Percentiles rank a stretch among this genome's conserved stretches.
phyloP scores from a whole-genome alignment of 805 yeast genomes.

The Candida stauntonica region DNA sequence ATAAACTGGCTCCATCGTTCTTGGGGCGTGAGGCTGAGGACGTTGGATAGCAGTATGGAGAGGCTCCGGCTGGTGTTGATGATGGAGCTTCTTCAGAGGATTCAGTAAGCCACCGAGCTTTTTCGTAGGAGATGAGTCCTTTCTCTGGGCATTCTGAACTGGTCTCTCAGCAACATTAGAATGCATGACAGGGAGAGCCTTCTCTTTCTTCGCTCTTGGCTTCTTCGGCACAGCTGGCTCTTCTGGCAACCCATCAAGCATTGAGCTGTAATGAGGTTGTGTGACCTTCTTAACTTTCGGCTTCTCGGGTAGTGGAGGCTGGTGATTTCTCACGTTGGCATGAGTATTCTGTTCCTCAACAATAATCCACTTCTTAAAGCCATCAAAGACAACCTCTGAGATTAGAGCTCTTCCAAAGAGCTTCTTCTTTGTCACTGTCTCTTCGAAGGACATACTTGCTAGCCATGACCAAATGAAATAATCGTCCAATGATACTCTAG shows the following conservation, averaged over 20 bases:
- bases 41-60: slow-evolving; percentile 9
- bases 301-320: slow-evolving; percentile 20
- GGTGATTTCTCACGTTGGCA: slow-evolving; percentile 18
- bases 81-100: slow-evolving; percentile 6
- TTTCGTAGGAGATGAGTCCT: slow-evolving; percentile 11
- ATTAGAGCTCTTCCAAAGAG: slow-evolving; percentile 80
- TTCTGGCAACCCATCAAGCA: slow-evolving; percentile 21
- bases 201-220: slow-evolving; percentile 7
- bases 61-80: slow-evolving; percentile 5
- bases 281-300: slow-evolving; percentile 18
- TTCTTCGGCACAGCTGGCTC: slow-evolving; percentile 11
- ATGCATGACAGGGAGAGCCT: slow-evolving; percentile 6
- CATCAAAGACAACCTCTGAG: slow-evolving; percentile 74
- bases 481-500: slow-evolving; percentile 73
- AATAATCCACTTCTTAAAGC: slow-evolving; percentile 73
- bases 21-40: slow-evolving; percentile 3
- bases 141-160: slow-evolving; percentile 2
- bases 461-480: slow-evolving; percentile 93
- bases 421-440: slow-evolving; percentile 56
- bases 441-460: slow-evolving; percentile 70
- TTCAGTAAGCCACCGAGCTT: slow-evolving; percentile 7
- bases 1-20: slow-evolving; percentile 7
- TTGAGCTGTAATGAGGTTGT: slow-evolving; percentile 23
- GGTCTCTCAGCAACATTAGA: slow-evolving; percentile 4
- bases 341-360: slow-evolving; percentile 59